Evolutionary conservation across 805 yeast genomes (phyloP).

Genomic region (Ascoidea rubescens): DNA sequence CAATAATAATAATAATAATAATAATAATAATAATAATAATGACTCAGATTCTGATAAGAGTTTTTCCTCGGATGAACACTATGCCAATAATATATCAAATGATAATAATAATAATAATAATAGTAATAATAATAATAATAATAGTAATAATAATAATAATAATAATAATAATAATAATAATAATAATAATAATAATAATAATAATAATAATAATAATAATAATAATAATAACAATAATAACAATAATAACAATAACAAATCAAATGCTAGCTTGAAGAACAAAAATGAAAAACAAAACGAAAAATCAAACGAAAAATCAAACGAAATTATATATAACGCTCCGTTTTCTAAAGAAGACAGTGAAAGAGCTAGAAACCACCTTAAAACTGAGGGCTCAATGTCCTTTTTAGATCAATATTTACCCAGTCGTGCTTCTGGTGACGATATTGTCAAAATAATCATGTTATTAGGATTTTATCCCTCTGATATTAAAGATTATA

Average conservation of each 20-base stretch:
- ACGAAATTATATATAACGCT: slow-evolving; percentile 21
- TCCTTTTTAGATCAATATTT: slow-evolving; percentile 47
- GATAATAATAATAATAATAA: slow-evolving; percentile 1
- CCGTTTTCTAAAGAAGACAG: slow-evolving; percentile 28
- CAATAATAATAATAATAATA: neutral
- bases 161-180: no score
- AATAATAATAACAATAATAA: slow-evolving; percentile 9
- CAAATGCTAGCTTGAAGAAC: slow-evolving; percentile 7
- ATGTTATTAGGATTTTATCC: slow-evolving; percentile 46
- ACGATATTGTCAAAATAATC: slow-evolving; percentile 42
- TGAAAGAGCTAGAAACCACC: slow-evolving; percentile 31
- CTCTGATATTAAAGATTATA: slow-evolving; percentile 18
- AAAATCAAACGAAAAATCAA: slow-evolving; percentile 10
- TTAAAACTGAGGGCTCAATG: slow-evolving; percentile 47
- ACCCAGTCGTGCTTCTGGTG: slow-evolving; percentile 44
- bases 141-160: neutral
- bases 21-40: neutral
- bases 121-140: neutral
- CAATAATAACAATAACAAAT: slow-evolving; percentile 8
- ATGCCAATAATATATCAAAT: no score
- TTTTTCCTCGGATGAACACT: neutral
- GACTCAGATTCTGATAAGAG: neutral
- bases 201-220: neutral
- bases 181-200: no score
- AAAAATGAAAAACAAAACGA: neutral